A percentile compares a stretch with the other conserved stretches of the same genome.
Conservation (phyloP, 1,284 basidiomycete genomes). For the Sporisorium reilianum region DNA sequence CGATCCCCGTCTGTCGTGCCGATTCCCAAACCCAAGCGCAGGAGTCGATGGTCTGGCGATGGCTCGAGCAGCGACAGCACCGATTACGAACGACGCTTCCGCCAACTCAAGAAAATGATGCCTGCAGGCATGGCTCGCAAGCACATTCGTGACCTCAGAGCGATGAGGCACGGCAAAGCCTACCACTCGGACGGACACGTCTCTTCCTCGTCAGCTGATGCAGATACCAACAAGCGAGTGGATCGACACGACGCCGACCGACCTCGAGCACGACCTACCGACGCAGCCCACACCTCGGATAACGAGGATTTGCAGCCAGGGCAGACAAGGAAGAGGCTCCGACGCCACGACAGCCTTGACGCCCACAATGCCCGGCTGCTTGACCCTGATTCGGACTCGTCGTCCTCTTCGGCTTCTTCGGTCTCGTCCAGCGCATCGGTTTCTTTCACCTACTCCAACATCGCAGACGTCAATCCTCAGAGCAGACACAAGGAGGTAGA, state of each 20-base stretch:
- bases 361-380: constrained; percentile 38
- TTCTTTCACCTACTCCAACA: neutral
- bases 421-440: constrained; percentile 13
- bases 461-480: neutral
- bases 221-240: neutral
- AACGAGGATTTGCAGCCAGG: constrained; percentile 49
- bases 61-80: constrained; percentile 53
- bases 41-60: constrained; percentile 48
- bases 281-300: constrained; percentile 4
- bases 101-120: constrained; percentile 66
- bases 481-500: constrained; percentile 14
- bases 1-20: constrained; percentile 7
- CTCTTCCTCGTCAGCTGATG: constrained; percentile 40
- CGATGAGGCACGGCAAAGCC: constrained; percentile 65
- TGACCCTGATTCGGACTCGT: constrained; percentile 46
- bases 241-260: neutral
- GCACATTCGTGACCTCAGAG: constrained; percentile 64
- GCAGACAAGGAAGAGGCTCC: constrained; percentile 48
- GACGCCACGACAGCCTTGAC: constrained; percentile 34
- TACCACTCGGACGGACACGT: constrained; percentile 58
- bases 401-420: constrained; percentile 26
- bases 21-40: constrained; percentile 16
- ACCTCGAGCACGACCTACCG: neutral
- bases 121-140: constrained; percentile 62
- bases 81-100: constrained; percentile 65